phyloP scores from a whole-genome alignment of 345 rosid genomes.

The Syzygium aqueum region DNA sequence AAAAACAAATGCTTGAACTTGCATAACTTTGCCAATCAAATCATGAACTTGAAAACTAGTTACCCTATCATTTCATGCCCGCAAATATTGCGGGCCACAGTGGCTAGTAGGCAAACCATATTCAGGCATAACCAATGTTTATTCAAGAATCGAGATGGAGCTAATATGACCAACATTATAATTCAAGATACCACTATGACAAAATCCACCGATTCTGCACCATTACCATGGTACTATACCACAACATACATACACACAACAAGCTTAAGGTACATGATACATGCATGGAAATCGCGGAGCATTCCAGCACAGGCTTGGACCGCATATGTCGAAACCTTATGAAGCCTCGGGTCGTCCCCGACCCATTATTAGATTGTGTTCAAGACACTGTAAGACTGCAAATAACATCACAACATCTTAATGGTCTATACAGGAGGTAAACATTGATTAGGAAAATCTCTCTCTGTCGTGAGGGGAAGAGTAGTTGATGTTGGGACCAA shows the following conservation, averaged over 20 bases:
- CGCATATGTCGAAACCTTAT: not conserved
- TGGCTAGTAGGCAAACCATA: not conserved
- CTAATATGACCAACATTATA: not conserved
- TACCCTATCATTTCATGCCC: not conserved
- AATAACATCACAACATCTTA: not conserved
- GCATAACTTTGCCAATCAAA: not conserved
- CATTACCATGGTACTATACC: not conserved
- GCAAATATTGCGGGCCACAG: not conserved
- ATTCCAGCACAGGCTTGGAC: not conserved
- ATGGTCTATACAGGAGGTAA: not conserved
- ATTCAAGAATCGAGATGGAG: not conserved
- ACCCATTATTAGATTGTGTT: not conserved
- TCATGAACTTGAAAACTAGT: not conserved
- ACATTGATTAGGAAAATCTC: conserved; percentile 6
- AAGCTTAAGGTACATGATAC: not conserved
- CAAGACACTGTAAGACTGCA: not conserved
- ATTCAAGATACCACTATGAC: not conserved
- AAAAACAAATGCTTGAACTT: not conserved
- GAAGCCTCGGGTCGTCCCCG: not conserved
- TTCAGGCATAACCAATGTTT: not conserved
- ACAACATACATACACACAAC: not conserved
- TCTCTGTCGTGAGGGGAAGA: conserved; percentile 26
- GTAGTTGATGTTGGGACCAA: conserved; percentile 29
- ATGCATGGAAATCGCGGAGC: not conserved
- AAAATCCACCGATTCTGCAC: not conserved